These are phyloP conservation scores for Barbarea vulgaris DNA, from an alignment of 345 rosid genomes.

Conservation along the genomic window DNA sequence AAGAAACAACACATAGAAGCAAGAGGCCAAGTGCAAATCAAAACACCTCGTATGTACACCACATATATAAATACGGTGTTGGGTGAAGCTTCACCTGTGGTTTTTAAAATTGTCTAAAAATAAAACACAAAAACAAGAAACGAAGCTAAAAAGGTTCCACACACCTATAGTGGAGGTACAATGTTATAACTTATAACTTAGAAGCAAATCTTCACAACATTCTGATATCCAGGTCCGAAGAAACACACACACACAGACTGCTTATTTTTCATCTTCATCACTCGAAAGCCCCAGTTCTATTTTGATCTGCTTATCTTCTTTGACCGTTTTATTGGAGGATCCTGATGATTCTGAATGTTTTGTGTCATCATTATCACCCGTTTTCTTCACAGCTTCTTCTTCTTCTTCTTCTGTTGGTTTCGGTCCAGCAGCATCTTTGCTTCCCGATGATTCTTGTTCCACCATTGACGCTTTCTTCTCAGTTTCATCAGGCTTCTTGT, in stretches of 20 bases:
- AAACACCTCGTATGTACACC: constrained; percentile 24
- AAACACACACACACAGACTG: not conserved
- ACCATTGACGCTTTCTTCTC: constrained; percentile 23
- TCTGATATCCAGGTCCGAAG: constrained; percentile 4
- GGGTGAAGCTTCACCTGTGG: constrained; percentile 25
- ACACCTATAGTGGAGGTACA: constrained; percentile 1
- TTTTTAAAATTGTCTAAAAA: not conserved
- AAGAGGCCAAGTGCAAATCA: not conserved
- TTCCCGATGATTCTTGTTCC: constrained; percentile 38
- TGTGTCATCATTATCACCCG: not conserved
- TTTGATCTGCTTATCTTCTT: constrained; percentile 33
- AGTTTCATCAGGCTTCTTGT: constrained; percentile 19
- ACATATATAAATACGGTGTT: constrained; percentile 8
- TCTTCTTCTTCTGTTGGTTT: constrained; percentile 29
- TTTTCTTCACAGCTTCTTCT: constrained; percentile 5
- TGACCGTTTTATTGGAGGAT: not conserved
- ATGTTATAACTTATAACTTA: not conserved
- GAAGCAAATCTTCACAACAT: constrained; percentile 17
- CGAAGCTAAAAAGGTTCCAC: constrained; percentile 20
- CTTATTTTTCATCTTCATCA: constrained; percentile 43
- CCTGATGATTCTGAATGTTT: constrained; percentile 35
- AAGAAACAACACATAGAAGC: not conserved
- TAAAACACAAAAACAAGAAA: not conserved
- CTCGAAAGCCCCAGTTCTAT: constrained; percentile 44
- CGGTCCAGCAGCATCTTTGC: constrained; percentile 21